A percentile compares a stretch with the other conserved stretches of the same genome.
These are phyloP conservation scores for Eimeria mitis DNA, from an alignment of 169 alveolate genomes.

Conservation along the genomic window DNA sequence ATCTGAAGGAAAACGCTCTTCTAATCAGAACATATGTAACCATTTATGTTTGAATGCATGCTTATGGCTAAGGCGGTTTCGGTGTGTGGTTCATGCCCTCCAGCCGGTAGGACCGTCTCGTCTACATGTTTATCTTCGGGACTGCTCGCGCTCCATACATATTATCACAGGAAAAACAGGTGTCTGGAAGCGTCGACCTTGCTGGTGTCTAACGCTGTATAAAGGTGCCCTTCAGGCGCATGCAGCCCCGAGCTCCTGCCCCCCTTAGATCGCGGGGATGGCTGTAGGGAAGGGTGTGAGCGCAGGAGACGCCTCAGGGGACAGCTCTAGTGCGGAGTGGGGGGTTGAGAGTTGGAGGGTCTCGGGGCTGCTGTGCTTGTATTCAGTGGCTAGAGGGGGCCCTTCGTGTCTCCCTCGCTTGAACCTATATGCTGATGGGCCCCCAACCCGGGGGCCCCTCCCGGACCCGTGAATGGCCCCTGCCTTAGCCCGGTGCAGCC, in stretches of 20 bases:
- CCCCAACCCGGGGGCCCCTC: conserved; percentile 68
- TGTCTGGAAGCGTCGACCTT: not conserved
- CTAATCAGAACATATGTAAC: not conserved
- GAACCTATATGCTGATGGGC: conserved; percentile 57
- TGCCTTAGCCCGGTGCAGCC: conserved; percentile 80
- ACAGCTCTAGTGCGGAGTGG: conserved; percentile 38
- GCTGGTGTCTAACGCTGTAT: not conserved
- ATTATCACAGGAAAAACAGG: not conserved
- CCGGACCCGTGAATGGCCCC: conserved; percentile 73
- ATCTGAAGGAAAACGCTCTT: not conserved
- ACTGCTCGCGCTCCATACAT: not conserved
- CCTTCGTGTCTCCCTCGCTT: conserved; percentile 62
- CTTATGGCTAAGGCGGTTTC: not conserved
- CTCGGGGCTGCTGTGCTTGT: conserved; percentile 67
- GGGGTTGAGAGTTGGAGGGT: conserved; percentile 68
- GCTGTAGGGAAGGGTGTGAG: conserved; percentile 68
- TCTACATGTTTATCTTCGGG: no score
- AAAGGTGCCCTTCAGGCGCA: not conserved
- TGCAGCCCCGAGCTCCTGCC: not conserved
- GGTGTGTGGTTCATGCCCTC: not conserved
- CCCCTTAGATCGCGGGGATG: conserved; percentile 7
- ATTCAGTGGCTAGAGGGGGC: conserved; percentile 59
- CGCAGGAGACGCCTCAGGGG: conserved; percentile 57
- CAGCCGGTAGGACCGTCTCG: not conserved
- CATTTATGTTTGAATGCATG: not conserved